These are phyloP conservation scores for Saprolegnia parasitica DNA, from an alignment of 352 stramenopile species.

Conservation along the genomic window DNA sequence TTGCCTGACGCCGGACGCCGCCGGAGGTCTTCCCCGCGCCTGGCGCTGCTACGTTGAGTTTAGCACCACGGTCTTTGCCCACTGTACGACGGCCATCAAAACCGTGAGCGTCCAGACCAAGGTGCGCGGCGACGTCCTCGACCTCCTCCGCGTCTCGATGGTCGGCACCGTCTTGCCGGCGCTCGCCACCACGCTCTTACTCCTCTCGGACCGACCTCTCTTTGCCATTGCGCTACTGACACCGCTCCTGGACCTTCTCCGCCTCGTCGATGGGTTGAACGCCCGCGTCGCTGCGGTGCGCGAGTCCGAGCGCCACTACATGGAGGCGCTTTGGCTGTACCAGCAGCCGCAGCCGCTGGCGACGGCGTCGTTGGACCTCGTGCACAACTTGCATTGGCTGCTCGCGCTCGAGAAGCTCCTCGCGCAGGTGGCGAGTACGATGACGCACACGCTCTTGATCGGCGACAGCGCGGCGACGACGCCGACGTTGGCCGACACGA, in stretches of 20 bases:
- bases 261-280: conserved; percentile 50
- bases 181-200: conserved; percentile 48
- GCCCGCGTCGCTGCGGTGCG: conserved; percentile 25
- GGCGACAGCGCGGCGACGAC: conserved; percentile 33
- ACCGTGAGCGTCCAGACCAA: conserved; percentile 31
- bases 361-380: conserved; percentile 19
- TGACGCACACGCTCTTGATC: conserved; percentile 49
- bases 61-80: conserved; percentile 29
- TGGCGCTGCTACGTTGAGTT: conserved; percentile 57
- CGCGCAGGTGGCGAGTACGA: conserved; percentile 45
- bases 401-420: conserved; percentile 62
- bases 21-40: conserved; percentile 32
- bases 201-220: conserved; percentile 51
- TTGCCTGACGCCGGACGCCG: conserved; percentile 35
- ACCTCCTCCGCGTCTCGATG: conserved; percentile 40
- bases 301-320: conserved; percentile 34
- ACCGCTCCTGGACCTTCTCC: conserved; percentile 41
- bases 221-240: conserved; percentile 51
- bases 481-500: neutral
- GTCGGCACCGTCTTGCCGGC: conserved; percentile 53
- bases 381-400: conserved; percentile 46
- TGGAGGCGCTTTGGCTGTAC: conserved; percentile 35
- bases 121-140: conserved; percentile 28
- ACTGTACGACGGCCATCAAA: conserved; percentile 25
- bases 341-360: neutral